phyloP scores from a whole-genome alignment of 306 rosid species.

The Datisca glomerata region DNA sequence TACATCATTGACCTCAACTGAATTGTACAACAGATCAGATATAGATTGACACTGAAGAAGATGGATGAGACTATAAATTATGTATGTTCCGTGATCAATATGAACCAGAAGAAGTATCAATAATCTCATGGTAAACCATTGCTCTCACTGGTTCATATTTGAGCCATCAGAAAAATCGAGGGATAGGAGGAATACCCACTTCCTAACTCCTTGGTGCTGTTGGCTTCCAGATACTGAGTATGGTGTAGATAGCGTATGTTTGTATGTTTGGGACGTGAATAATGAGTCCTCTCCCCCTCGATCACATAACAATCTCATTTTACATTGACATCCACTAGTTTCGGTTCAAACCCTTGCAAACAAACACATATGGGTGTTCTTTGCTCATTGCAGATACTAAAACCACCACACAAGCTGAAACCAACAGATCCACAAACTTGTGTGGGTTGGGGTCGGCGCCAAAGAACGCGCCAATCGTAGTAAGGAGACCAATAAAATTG shows the following conservation, averaged over 20 bases:
- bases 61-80: too few relatives aligned
- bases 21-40: too few relatives aligned
- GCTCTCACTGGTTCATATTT: too few relatives aligned
- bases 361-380: slow-evolving; percentile 8
- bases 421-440: slow-evolving; percentile 7
- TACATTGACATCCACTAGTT: slow-evolving; percentile 14
- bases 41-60: too few relatives aligned
- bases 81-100: too few relatives aligned
- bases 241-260: not conserved
- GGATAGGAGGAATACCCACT: slow-evolving; percentile 19
- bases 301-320: slow-evolving; percentile 1
- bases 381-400: slow-evolving; percentile 10
- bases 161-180: slow-evolving; percentile 1
- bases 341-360: slow-evolving; percentile 13
- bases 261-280: not conserved
- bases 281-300: slow-evolving; percentile 2
- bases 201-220: slow-evolving; percentile 6
- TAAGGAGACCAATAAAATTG: slow-evolving; percentile 1
- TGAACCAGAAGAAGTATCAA: not conserved
- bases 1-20: too few relatives aligned
- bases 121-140: too few relatives aligned
- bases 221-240: not conserved
- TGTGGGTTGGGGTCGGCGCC: slow-evolving; percentile 9
- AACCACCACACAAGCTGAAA: slow-evolving; percentile 13
- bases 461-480: not conserved